Base-by-base conservation (phyloP, 1,284 basidiomycete species). In the Pseudozyma thailandica region DNA sequence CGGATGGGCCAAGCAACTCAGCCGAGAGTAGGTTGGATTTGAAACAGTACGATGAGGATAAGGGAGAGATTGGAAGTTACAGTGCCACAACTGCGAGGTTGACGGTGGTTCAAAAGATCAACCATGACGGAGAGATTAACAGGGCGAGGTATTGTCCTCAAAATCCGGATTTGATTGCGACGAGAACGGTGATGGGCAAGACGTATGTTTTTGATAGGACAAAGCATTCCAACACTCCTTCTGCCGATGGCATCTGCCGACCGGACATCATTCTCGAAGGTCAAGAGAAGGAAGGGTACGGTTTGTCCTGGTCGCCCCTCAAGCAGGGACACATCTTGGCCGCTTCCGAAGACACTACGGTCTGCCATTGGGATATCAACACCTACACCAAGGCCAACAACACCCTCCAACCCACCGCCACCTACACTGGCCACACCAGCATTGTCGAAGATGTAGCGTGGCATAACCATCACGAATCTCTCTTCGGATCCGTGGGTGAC, bases 61-160 rank as follows among this genome's bases (percentile, higher is more conserved):
- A 90, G 38, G 93, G 93, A 61, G 80, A 82, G 64, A 81, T 82
- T 26, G 80, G 80, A 15, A 70, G 66, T 18, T 82, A 82, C 54
- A 75, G 75, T 88, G 89, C 93, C 35, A 90, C 91, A 83, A 85
- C 71, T 37, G 92, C 94, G 1, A 89, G 92, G 25, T 89, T 98
- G 66, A 90, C 92, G 79, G 89, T 97, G 80, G 91, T 90, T 30
- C 96, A 99, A 83, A 90, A 89, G 65, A 98, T 99, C 85, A 94
- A 94, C 83, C 96, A 99, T 84, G 88, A 89, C 9, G 94, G 94
- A 48, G 96, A 99, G 84, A 93, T 98, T 78, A 98, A 99, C 84
- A 87, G 94, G 35, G 96, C 96, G 56, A 88, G 96, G 43, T 99
- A 98, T 84, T 98, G 97, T 92, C 96, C 96, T 15, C 95, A 98